phyloP scores from a whole-genome alignment of 2,329 filamentous ascomycete genomes.

The Beauveria scarabaeidicola region DNA sequence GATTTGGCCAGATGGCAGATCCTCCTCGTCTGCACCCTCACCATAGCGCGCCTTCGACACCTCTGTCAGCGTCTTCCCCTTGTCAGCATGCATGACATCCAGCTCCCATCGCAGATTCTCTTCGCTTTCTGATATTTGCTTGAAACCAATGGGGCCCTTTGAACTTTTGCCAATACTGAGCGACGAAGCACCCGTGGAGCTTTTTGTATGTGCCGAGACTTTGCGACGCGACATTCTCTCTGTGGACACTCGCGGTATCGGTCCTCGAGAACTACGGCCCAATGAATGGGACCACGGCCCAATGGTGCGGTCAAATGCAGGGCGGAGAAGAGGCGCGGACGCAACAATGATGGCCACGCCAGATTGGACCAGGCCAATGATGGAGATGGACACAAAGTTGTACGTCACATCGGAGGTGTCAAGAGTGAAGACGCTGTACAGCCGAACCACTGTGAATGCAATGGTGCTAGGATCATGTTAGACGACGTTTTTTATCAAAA shows the following conservation, averaged over 20 bases:
- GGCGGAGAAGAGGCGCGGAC: constrained; percentile 14
- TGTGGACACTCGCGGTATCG: background rate
- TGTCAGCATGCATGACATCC: constrained; percentile 13
- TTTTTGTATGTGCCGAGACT: background rate
- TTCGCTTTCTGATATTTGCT: constrained; percentile 16
- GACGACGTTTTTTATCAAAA: too few relatives aligned
- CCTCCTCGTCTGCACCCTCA: background rate
- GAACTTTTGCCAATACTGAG: background rate
- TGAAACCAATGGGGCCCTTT: constrained; percentile 5
- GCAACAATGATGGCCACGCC: constrained; percentile 16
- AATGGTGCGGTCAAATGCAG: constrained; percentile 15
- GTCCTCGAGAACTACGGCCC: background rate
- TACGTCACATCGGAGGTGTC: constrained; percentile 15
- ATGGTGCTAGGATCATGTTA: constrained; percentile 11
- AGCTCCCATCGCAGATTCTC: constrained; percentile 16
- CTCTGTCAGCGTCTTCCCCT: constrained; percentile 12
- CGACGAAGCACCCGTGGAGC: background rate
- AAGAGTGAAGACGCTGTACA: constrained; percentile 14
- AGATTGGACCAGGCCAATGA: constrained; percentile 13
- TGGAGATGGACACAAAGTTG: constrained; percentile 11
- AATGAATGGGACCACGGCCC: constrained; percentile 6
- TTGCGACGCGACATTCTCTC: background rate
- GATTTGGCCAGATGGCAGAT: constrained; percentile 7
- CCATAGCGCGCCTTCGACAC: constrained; percentile 1
- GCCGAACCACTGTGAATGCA: constrained; percentile 13